Percentiles rank a stretch among this genome's conserved stretches.
These are phyloP conservation scores for Phytophthora nicotianae DNA, from an alignment of 352 stramenopile genomes.

Conservation along the genomic window DNA sequence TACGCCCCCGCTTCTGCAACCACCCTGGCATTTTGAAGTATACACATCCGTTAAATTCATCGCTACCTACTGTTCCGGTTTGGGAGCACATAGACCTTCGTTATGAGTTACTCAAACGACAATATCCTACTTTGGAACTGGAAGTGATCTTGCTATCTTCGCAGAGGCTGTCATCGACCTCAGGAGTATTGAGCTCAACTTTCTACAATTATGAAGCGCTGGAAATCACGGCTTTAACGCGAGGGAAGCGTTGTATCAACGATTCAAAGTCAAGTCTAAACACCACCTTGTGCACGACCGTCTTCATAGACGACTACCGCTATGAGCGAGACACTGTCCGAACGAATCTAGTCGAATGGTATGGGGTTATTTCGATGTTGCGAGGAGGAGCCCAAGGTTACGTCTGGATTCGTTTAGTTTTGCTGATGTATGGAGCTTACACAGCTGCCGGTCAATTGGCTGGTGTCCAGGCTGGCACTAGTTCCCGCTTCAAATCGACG, in stretches of 20 bases:
- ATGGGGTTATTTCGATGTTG: slow-evolving; percentile 32
- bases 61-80: slow-evolving; percentile 21
- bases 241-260: slow-evolving; percentile 24
- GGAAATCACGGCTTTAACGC: slow-evolving; percentile 37
- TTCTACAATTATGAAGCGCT: slow-evolving; percentile 19
- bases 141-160: slow-evolving; percentile 33
- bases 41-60: slow-evolving; percentile 14
- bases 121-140: slow-evolving; percentile 35
- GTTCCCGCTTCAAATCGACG: background rate
- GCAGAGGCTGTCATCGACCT: slow-evolving; percentile 13
- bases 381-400: slow-evolving; percentile 46
- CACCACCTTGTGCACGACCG: slow-evolving; percentile 15
- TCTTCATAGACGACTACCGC: slow-evolving; percentile 61
- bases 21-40: slow-evolving; percentile 26
- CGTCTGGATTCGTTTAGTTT: slow-evolving; percentile 47
- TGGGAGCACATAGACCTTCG: slow-evolving; percentile 40
- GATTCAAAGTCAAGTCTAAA: too few species aligned
- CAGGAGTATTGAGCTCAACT: slow-evolving; percentile 1
- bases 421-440: slow-evolving; percentile 42
- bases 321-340: slow-evolving; percentile 48
- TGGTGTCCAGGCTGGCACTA: background rate
- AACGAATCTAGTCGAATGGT: slow-evolving; percentile 45
- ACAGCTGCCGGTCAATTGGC: background rate
- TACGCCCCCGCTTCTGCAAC: slow-evolving; percentile 31
- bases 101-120: slow-evolving; percentile 11